phyloP scores from a whole-genome alignment of 2,329 filamentous ascomycete species.

The Alternaria sp. region DNA sequence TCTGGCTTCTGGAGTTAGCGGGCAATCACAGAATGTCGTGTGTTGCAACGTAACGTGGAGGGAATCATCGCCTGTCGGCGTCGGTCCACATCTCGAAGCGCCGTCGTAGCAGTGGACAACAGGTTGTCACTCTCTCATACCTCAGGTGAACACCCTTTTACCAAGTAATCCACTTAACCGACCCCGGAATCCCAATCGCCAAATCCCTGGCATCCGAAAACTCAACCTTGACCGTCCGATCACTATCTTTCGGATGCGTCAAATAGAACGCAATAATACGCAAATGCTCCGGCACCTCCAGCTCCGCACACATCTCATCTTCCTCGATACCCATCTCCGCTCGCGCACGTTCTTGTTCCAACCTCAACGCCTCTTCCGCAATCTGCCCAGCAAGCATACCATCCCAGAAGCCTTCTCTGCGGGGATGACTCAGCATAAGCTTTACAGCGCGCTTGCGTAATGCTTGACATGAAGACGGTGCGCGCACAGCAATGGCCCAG shows the following conservation, averaged over 20 bases:
- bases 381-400: constrained; percentile 65
- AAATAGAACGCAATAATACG: constrained; percentile 29
- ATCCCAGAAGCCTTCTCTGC: constrained; percentile 60
- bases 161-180: constrained; percentile 16
- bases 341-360: constrained; percentile 36
- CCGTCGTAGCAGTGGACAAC: not conserved
- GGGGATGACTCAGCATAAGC: constrained; percentile 34
- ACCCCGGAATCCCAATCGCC: constrained; percentile 18
- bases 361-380: constrained; percentile 29
- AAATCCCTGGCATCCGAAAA: constrained; percentile 29
- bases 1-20: not conserved
- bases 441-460: constrained; percentile 34
- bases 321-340: constrained; percentile 10
- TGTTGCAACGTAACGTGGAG: not conserved
- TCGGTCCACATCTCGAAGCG: not conserved
- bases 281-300: constrained; percentile 30
- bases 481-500: constrained; percentile 33
- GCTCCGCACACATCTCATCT: not conserved
- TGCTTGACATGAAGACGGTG: constrained; percentile 22
- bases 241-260: constrained; percentile 22
- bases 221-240: constrained; percentile 23
- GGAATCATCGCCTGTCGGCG: not conserved
- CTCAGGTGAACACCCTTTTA: not conserved
- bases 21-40: not conserved
- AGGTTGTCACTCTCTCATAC: not conserved